Base-by-base conservation (phyloP, 78 protist genomes). In the Dictyostelium intermedium region DNA sequence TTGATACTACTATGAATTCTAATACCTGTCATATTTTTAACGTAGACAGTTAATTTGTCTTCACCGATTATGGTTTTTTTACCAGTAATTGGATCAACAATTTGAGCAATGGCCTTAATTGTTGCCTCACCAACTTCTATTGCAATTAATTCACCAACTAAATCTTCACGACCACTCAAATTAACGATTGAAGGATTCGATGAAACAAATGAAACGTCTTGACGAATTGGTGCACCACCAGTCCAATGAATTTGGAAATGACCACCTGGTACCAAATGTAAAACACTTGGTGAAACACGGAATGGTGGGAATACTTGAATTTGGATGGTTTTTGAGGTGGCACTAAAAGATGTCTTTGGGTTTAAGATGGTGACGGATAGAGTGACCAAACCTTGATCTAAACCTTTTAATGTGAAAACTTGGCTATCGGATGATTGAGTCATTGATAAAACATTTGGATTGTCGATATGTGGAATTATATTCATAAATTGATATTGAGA, bases 281-380 rank as follows among this genome's bases (percentile, higher is more conserved):
- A 27, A 14, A 84, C 82, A 14, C 47, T 69, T 69, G 87, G 87
- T 23, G 94, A 89, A 8, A 89, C 74, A 23, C 72, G 82, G 53
- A 89, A 89, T 39, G 94, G 94, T 69, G 94, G 94, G 82, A 69
- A 89, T 5, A 89, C 94, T 66, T 78, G 85, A 27, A 89, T 89
- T 50, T 80, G 87, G 16, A 80, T 30, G 56, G 94, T 69, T 32
- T 61, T 83, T 23, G 83, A 69, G 1, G 72, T 53, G 2, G 50
- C 94, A 5, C 37, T 47, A 23, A 30, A 9, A 3, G 45, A 35
- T 18, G 94, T 89, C 20, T 47, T 69, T 41, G 94, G 94, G 47
- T 89, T 89, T 66, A 16, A 25, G 34, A 66, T 89, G 14, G 69
- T 20, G 3, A 89, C 81, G 1, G 87, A 35, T 5, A 89, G 66